These are phyloP conservation scores for Encephalitozoon romaleae DNA, from an alignment of 371 early-diverging fungal species.

Conservation along the genomic window DNA sequence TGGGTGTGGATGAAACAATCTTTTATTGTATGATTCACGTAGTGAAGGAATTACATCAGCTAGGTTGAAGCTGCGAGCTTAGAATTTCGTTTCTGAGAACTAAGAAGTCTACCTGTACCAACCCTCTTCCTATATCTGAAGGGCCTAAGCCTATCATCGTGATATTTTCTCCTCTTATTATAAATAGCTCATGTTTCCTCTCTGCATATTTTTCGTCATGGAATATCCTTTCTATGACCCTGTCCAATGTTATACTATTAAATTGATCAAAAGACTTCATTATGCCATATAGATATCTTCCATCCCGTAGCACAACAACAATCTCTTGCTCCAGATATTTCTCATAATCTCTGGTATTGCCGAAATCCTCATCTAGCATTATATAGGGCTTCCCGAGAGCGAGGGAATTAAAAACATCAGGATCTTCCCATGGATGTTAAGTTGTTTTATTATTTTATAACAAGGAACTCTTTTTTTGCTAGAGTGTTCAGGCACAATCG, in stretches of 20 bases:
- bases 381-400: not conserved
- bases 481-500: not conserved
- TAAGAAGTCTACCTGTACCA: not conserved
- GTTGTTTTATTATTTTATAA: not conserved
- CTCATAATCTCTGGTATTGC: conserved; percentile 42
- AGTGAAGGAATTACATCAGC: not conserved
- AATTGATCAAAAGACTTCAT: conserved; percentile 62
- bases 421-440: no score
- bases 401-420: not conserved
- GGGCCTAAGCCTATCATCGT: conserved; percentile 41
- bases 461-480: not conserved
- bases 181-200: conserved; percentile 43
- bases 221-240: conserved; percentile 43
- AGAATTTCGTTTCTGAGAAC: not conserved
- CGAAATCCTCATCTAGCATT: not conserved
- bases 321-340: conserved; percentile 56
- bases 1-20: not conserved
- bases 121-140: not conserved
- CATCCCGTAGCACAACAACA: conserved; percentile 49
- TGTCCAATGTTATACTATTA: conserved; percentile 58
- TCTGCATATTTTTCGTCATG: conserved; percentile 47
- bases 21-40: not conserved
- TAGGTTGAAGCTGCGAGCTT: not conserved
- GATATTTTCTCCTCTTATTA: conserved; percentile 61
- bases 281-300: conserved; percentile 49